Base-by-base conservation (phyloP, 139 green algal species). In the Chlorella sp. region DNA sequence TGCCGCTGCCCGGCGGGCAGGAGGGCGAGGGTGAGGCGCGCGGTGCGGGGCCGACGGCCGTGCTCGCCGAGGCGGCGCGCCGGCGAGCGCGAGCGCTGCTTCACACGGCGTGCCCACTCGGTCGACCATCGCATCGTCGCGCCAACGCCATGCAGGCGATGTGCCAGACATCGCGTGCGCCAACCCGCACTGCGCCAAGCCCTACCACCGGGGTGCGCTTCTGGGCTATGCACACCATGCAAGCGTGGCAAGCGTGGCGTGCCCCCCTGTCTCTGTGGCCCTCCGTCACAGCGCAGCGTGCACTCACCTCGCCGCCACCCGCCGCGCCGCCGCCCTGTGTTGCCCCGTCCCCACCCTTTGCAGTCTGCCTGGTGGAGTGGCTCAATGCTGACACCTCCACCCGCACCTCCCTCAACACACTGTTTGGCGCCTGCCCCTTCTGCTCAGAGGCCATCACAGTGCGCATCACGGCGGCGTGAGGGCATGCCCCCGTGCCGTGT, bases 341-440 rank as follows among this genome's bases (percentile, higher is more conserved):
- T n/a, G 2, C 25, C 8, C 14, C 53, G 27, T 31, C 59, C 5
- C 59, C 59, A 45, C 59, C 33, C 12, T 25, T 19, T 11, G 6
- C 29, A 70, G 42, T 33, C 29, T 78, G 67, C 66, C 65, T 75
- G 36, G 65, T 74, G 58, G 77, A 75, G 71, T 70, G 68, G 64
- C 56, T 78, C 72, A 71, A 71, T 60, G 56, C 77, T 38, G 77
- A 83, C 66, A 51, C 69, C 11, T 59, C 62, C 73, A 90, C 76
- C 17, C 63, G 79, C 23, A 60, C 71, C n/a, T 74, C 68, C 0
- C 88, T 90, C 76, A 75, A 72, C 63, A 81, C 69, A 5, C 58
- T 90, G 42, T 90, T 86, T 82, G 85, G 85, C 19, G 23, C 69
- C 35, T 90, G 85, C 77, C 84, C 84, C 7, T 90, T 86, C 61